These are phyloP conservation scores for Dalechampia spathulata DNA, from an alignment of 441 rosid species.

Conservation along the genomic window DNA sequence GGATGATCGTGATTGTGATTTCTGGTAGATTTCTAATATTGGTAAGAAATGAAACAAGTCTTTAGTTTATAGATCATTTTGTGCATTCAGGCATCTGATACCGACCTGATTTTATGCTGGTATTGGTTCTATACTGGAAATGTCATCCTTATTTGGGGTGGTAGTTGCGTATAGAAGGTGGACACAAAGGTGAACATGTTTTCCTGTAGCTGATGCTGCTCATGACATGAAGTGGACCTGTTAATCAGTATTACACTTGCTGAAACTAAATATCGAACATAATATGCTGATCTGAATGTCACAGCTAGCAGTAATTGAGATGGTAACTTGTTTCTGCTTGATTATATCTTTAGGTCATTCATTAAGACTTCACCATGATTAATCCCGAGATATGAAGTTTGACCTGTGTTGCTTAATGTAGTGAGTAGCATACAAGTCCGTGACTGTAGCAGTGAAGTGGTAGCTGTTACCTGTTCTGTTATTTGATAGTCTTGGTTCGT, in stretches of 20 bases:
- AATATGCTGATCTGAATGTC: slow-evolving; percentile 29
- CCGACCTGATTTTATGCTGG: slow-evolving; percentile 30
- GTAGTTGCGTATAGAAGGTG: slow-evolving; percentile 32
- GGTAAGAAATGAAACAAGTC: slow-evolving; percentile 36
- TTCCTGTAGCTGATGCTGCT: slow-evolving; percentile 38
- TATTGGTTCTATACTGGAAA: slow-evolving; percentile 24
- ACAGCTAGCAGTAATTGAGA: slow-evolving; percentile 19
- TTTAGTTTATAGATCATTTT: slow-evolving; percentile 24
- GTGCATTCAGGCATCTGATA: slow-evolving; percentile 26
- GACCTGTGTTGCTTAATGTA: slow-evolving; percentile 40
- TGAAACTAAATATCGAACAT: slow-evolving; percentile 21
- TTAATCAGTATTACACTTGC: slow-evolving; percentile 18
- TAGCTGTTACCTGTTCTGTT: slow-evolving; percentile 36
- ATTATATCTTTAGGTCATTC: slow-evolving; percentile 30
- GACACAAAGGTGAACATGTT: slow-evolving; percentile 24
- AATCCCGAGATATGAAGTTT: slow-evolving; percentile 16
- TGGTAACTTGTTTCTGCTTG: slow-evolving; percentile 32
- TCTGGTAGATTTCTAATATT: slow-evolving; percentile 27
- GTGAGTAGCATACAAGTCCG: slow-evolving; percentile 34
- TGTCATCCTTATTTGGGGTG: slow-evolving; percentile 24
- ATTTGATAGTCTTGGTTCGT: slow-evolving; percentile 28
- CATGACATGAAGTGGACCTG: slow-evolving; percentile 27
- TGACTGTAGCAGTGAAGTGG: slow-evolving; percentile 52
- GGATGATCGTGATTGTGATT: slow-evolving; percentile 56
- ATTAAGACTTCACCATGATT: slow-evolving; percentile 10